Evolutionary conservation across 805 yeast genomes (phyloP).

Genomic region (Ogataea pignaliae): DNA sequence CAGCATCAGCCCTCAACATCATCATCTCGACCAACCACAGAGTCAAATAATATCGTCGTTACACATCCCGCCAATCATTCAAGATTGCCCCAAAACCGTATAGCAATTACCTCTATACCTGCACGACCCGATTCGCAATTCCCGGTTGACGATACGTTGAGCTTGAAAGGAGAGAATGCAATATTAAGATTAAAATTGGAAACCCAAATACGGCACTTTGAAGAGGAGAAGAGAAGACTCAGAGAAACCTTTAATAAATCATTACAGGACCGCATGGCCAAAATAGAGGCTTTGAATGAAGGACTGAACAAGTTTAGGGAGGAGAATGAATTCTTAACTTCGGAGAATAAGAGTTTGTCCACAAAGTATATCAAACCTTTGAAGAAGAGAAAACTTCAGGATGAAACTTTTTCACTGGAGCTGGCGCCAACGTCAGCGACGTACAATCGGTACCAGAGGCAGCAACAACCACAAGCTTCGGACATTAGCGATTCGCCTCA

Average conservation of each 20-base stretch:
- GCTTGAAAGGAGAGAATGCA: conserved; percentile 74
- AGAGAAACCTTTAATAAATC: conserved; percentile 23
- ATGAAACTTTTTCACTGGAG: conserved; percentile 6
- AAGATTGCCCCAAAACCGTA: too few relatives aligned
- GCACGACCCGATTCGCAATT: background rate
- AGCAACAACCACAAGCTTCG: background rate
- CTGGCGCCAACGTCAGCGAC: background rate
- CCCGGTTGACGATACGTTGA: conserved; percentile 5
- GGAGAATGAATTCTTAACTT: conserved; percentile 50
- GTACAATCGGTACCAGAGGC: background rate
- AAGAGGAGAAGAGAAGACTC: conserved; percentile 35
- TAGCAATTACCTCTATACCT: background rate
- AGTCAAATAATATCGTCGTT: too few relatives aligned
- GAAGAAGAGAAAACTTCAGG: conserved; percentile 23
- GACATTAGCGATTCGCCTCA: background rate
- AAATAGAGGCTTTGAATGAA: conserved; percentile 24
- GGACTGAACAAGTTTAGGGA: conserved; percentile 43
- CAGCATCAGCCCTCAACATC: too few relatives aligned
- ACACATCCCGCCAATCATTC: too few relatives aligned
- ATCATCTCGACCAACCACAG: too few relatives aligned
- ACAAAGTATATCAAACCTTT: conserved; percentile 19
- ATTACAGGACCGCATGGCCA: conserved; percentile 19
- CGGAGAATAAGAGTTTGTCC: conserved; percentile 38
- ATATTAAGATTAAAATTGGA: conserved; percentile 64
- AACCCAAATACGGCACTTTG: conserved; percentile 36